phyloP scores from a whole-genome alignment of 257 asterid genomes.

The Avicennia marina region DNA sequence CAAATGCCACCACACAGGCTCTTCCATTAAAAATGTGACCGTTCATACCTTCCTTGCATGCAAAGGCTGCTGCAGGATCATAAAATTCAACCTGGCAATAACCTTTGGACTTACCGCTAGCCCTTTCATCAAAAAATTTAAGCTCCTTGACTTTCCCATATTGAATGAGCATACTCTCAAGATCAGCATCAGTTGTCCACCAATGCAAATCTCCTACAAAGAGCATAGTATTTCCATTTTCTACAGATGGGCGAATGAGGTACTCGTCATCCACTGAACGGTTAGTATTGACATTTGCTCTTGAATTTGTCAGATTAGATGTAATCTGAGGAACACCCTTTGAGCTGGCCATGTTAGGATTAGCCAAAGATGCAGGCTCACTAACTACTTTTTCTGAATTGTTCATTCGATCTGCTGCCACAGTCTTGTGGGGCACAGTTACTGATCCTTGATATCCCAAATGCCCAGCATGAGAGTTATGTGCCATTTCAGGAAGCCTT shows the following conservation, averaged over 20 bases:
- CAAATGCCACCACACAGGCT: slow-evolving; percentile 92
- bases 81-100: slow-evolving; percentile 92
- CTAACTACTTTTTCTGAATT: slow-evolving; percentile 32
- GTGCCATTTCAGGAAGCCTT: slow-evolving; percentile 34
- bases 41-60: slow-evolving; percentile 88
- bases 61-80: slow-evolving; percentile 68
- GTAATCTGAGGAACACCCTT: slow-evolving; percentile 42
- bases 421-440: slow-evolving; percentile 31
- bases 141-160: slow-evolving; percentile 90
- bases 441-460: slow-evolving; percentile 53
- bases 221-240: slow-evolving; percentile 67
- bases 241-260: slow-evolving; percentile 45
- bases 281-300: slow-evolving; percentile 30
- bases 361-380: slow-evolving; percentile 38
- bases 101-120: slow-evolving; percentile 98
- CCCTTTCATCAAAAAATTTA: slow-evolving; percentile 87
- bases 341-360: slow-evolving; percentile 44
- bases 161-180: slow-evolving; percentile 67
- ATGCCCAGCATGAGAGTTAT: slow-evolving; percentile 44
- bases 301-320: slow-evolving; percentile 33
- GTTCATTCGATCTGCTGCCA: slow-evolving; percentile 33
- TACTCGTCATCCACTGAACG: slow-evolving; percentile 48
- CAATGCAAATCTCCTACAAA: slow-evolving; percentile 94
- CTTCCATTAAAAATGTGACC: slow-evolving; percentile 80
- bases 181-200: slow-evolving; percentile 98